Percentiles rank a stretch among this genome's conserved stretches.
These are phyloP conservation scores for Gentiana straminea DNA, from an alignment of 257 asterid species.

Conservation along the genomic window DNA sequence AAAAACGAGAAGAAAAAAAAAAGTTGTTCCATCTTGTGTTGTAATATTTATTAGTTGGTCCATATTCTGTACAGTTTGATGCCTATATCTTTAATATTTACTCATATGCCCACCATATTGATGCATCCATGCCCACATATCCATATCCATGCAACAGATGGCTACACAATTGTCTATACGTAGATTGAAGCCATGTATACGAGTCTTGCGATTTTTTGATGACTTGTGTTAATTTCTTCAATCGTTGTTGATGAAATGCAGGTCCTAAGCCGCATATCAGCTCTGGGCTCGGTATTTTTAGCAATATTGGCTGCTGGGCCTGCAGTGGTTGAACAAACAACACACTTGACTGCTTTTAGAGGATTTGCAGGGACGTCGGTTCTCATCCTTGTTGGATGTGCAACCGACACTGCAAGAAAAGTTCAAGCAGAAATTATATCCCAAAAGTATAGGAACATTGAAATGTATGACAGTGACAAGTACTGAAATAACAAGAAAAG, in stretches of 20 bases:
- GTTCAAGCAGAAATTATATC: slow-evolving; percentile 93
- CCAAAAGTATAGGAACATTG: slow-evolving; percentile 84
- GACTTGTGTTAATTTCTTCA: neutral
- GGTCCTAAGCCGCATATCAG: slow-evolving; percentile 94
- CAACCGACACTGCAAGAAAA: slow-evolving; percentile 92
- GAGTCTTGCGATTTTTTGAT: no score
- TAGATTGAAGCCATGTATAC: no score
- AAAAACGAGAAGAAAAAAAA: no score
- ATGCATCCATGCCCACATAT: no score
- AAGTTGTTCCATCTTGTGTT: no score
- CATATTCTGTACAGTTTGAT: no score
- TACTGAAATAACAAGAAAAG: slow-evolving; percentile 16
- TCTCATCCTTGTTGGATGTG: slow-evolving; percentile 94
- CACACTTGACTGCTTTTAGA: slow-evolving; percentile 88
- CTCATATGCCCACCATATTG: no score
- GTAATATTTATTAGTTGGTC: no score
- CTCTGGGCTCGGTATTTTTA: slow-evolving; percentile 77
- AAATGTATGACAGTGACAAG: slow-evolving; percentile 65
- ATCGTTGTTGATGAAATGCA: slow-evolving; percentile 11
- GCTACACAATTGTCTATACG: no score
- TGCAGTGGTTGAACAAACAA: slow-evolving; percentile 83
- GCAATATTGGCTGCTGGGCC: slow-evolving; percentile 93
- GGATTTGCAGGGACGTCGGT: slow-evolving; percentile 96
- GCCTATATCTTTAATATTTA: no score
- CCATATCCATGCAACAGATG: no score